Percentiles rank a stretch among this genome's conserved stretches.
phyloP scores from a whole-genome alignment of 2,329 filamentous ascomycete genomes.

The Epichloe scottii region DNA sequence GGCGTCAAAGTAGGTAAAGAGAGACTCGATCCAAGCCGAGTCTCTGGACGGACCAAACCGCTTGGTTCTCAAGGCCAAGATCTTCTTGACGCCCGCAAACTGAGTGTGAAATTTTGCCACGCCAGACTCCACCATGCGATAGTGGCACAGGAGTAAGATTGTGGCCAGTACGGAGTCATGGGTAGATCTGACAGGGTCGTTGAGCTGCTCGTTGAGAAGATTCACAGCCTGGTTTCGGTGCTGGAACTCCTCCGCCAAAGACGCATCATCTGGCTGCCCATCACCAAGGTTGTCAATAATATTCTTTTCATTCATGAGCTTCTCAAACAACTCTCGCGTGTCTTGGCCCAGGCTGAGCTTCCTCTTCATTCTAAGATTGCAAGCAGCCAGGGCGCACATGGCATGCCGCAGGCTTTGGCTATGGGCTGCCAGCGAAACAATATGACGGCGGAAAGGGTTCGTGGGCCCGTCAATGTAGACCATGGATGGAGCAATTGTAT shows the following conservation, averaged over 20 bases:
- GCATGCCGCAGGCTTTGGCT: constrained; percentile 84
- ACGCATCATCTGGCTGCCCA: constrained; percentile 46
- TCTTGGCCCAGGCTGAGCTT: constrained; percentile 50
- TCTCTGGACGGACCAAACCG: constrained; percentile 41
- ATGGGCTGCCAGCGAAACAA: constrained; percentile 62
- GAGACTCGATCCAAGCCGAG: constrained; percentile 79
- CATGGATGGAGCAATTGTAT: constrained; percentile 81
- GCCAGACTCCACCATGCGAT: constrained; percentile 86
- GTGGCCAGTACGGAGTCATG: constrained; percentile 83
- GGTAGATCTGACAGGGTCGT: constrained; percentile 59
- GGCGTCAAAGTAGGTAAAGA: constrained; percentile 91
- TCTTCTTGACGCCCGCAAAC: constrained; percentile 84
- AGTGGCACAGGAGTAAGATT: constrained; percentile 77
- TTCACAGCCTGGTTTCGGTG: constrained; percentile 70
- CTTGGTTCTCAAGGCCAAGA: constrained; percentile 60
- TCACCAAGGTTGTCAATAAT: constrained; percentile 32
- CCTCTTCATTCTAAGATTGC: constrained; percentile 79
- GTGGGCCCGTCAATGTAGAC: constrained; percentile 77
- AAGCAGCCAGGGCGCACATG: constrained; percentile 77
- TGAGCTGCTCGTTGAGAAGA: constrained; percentile 72
- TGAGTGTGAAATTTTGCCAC: constrained; percentile 89
- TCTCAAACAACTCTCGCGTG: constrained; percentile 35
- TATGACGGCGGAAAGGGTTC: constrained; percentile 77
- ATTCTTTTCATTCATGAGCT: constrained; percentile 33
- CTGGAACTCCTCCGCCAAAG: constrained; percentile 68